Evolutionary conservation across 2,329 filamentous ascomycete species (phyloP).

Genomic region (Triangularia setosa): DNA sequence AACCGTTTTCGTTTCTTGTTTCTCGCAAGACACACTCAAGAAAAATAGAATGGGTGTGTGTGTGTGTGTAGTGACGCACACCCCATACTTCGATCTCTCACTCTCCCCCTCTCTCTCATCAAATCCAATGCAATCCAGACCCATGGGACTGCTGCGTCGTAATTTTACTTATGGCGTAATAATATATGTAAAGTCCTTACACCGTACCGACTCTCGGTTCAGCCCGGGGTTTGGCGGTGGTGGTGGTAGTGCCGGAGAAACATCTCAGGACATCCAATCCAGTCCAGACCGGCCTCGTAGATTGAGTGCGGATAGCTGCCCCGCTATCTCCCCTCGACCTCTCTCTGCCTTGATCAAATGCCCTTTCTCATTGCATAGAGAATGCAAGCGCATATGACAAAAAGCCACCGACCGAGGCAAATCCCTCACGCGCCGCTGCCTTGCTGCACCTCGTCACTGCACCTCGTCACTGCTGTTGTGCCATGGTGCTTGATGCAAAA

Average conservation of each 20-base stretch:
- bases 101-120: no score
- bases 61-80: background rate
- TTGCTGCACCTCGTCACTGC: background rate
- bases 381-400: background rate
- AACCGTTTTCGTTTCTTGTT: background rate
- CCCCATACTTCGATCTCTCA: background rate
- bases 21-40: background rate
- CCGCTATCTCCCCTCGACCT: background rate
- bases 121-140: background rate
- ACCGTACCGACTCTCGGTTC: background rate
- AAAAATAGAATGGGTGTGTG: no score
- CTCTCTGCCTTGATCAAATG: background rate
- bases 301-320: background rate
- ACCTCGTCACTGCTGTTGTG: no score
- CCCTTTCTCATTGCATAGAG: background rate
- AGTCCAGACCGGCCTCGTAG: background rate
- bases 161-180: background rate
- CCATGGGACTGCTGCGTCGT: background rate
- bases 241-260: background rate
- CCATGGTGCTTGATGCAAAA: constrained; percentile 10
- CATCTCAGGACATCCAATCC: background rate
- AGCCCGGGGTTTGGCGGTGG: background rate
- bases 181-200: background rate
- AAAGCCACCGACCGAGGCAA: background rate
- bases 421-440: constrained; percentile 7